A percentile compares a stretch with the other conserved stretches of the same genome.
Evolutionary conservation across 2,329 filamentous ascomycete genomes (phyloP).

Genomic region (Cercospora berteroae): DNA sequence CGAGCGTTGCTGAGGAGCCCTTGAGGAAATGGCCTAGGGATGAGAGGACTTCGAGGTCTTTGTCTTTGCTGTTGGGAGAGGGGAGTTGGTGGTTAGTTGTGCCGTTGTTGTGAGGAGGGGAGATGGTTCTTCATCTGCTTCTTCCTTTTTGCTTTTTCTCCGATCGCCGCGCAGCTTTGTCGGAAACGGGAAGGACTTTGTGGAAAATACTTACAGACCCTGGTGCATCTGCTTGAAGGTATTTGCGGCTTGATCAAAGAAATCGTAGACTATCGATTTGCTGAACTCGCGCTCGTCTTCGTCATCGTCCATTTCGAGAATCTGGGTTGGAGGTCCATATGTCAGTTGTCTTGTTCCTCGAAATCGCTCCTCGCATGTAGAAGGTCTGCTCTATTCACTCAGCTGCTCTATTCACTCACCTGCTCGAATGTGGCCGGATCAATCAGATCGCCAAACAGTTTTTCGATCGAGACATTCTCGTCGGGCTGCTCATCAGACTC

Average conservation of each 20-base stretch:
- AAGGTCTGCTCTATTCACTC: constrained; percentile 5
- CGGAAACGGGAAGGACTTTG: neutral
- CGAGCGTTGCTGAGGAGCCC: constrained; percentile 91
- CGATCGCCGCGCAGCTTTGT: neutral
- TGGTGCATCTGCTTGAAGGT: constrained; percentile 84
- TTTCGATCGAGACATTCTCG: constrained; percentile 49
- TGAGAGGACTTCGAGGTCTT: constrained; percentile 73
- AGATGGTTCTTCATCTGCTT: neutral
- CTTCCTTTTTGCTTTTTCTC: neutral
- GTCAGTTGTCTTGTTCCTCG: neutral
- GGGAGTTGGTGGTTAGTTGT: constrained; percentile 1
- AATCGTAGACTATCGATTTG: constrained; percentile 81
- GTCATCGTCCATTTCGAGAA: constrained; percentile 97
- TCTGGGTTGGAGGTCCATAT: constrained; percentile 43
- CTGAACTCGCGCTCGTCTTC: constrained; percentile 84
- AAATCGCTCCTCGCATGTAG: neutral
- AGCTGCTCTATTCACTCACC: constrained; percentile 59
- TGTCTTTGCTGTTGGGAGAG: constrained; percentile 54
- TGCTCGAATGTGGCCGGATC: constrained; percentile 82
- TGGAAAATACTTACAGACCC: constrained; percentile 66
- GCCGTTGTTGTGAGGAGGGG: neutral
- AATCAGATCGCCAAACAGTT: constrained; percentile 68
- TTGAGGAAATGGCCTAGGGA: constrained; percentile 93
- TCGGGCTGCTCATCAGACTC: constrained; percentile 41
- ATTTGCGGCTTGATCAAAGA: constrained; percentile 84